Evolutionary conservation across 768 basidiomycete genomes (phyloP).

Genomic region (Trametes villosa): DNA sequence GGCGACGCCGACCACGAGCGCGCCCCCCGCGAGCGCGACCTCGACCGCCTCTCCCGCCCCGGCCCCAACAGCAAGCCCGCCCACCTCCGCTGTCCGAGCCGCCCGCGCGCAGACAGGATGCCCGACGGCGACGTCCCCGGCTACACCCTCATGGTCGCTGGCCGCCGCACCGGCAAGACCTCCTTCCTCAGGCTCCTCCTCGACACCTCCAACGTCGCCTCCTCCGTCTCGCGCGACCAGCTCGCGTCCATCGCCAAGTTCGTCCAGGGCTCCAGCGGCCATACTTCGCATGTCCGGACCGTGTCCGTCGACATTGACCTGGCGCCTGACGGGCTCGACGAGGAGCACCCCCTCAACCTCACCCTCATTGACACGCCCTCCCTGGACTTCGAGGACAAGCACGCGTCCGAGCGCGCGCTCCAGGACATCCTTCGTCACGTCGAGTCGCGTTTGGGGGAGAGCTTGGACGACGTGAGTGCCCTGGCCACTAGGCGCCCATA

Average conservation of each 20-base stretch:
- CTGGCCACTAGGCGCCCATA: conserved; percentile 24
- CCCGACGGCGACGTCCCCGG: conserved; percentile 43
- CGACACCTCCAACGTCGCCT: conserved; percentile 75
- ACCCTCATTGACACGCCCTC: conserved; percentile 84
- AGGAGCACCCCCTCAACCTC: conserved; percentile 58
- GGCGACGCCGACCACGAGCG: conserved; percentile 44
- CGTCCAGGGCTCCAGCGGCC: conserved; percentile 72
- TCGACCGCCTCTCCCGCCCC: conserved; percentile 1
- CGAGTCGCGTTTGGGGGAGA: conserved; percentile 74
- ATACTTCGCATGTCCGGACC: conserved; percentile 73
- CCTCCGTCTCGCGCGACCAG: conserved; percentile 69
- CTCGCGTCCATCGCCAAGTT: conserved; percentile 81
- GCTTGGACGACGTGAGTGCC: conserved; percentile 73
- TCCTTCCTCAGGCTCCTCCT: conserved; percentile 85
- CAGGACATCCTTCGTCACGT: conserved; percentile 72
- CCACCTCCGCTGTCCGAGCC: conserved; percentile 35
- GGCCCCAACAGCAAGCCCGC: conserved; percentile 27
- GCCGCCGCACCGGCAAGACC: conserved; percentile 83
- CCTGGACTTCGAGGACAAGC: conserved; percentile 72
- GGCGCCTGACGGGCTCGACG: conserved; percentile 51
- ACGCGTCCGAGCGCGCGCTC: conserved; percentile 63
- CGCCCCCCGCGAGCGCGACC: conserved; percentile 31
- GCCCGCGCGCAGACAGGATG: conserved; percentile 17
- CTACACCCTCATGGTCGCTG: conserved; percentile 81
- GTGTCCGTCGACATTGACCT: conserved; percentile 74